Percentiles rank a stretch among this genome's conserved stretches.
Conservation (phyloP, 345 rosid genomes). For the Heritiera littoralis region DNA sequence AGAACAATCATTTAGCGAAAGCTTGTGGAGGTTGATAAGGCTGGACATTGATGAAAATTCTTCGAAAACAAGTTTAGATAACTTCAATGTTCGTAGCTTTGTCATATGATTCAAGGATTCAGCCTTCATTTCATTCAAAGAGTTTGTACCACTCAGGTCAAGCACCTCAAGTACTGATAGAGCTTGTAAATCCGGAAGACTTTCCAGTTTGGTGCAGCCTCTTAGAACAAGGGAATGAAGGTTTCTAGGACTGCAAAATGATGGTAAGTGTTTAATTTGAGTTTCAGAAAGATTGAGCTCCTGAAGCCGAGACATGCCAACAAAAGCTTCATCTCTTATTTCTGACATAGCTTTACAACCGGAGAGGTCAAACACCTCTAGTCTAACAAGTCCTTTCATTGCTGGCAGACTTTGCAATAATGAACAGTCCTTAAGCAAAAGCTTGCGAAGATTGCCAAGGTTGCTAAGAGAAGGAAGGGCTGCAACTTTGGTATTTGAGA, state of each 20-base stretch:
- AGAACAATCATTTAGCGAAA: slow-evolving; percentile 26
- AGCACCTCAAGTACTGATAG: slow-evolving; percentile 4
- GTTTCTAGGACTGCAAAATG: slow-evolving; percentile 21
- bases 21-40: slow-evolving; percentile 27
- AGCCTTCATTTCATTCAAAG: slow-evolving; percentile 11
- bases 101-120: slow-evolving; percentile 21
- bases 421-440: slow-evolving; percentile 35
- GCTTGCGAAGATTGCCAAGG: slow-evolving; percentile 28
- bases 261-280: slow-evolving; percentile 25
- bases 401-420: slow-evolving; percentile 31
- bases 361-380: slow-evolving; percentile 50
- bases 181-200: not conserved
- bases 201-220: slow-evolving; percentile 22
- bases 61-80: slow-evolving; percentile 15
- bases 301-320: slow-evolving; percentile 26
- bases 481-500: slow-evolving; percentile 32
- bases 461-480: slow-evolving; percentile 28
- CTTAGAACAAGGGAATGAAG: slow-evolving; percentile 26
- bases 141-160: slow-evolving; percentile 24
- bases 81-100: slow-evolving; percentile 23
- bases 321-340: slow-evolving; percentile 20
- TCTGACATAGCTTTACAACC: slow-evolving; percentile 16
- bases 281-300: slow-evolving; percentile 37
- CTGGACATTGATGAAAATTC: slow-evolving; percentile 19
- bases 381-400: slow-evolving; percentile 30